These are phyloP conservation scores for Fusarium sambucinum DNA, from an alignment of 2,329 filamentous ascomycete species.

Conservation along the genomic window DNA sequence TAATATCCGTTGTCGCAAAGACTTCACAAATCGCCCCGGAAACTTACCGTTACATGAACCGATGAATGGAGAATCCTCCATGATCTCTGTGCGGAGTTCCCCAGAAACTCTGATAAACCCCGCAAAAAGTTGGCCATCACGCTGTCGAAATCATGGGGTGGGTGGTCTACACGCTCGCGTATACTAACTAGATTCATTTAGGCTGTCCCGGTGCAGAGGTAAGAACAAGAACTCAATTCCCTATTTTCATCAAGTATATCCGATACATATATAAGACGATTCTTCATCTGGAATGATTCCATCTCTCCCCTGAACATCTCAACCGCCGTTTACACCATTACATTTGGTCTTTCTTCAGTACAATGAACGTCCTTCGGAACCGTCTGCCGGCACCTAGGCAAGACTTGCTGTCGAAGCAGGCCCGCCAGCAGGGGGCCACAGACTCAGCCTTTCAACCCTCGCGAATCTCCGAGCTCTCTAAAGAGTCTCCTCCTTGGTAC, in stretches of 20 bases:
- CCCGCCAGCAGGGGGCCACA: slow-evolving; percentile 32
- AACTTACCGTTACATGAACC: background rate
- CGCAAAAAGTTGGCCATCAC: slow-evolving; percentile 2
- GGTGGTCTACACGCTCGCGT: background rate
- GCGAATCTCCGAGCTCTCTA: slow-evolving; percentile 47
- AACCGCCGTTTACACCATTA: background rate
- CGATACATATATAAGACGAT: slow-evolving; percentile 8
- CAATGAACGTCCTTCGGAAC: slow-evolving; percentile 15
- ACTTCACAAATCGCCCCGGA: background rate
- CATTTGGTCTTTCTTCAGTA: no score
- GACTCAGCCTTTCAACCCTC: slow-evolving; percentile 42
- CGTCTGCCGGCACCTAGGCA: slow-evolving; percentile 9
- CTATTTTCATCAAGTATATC: no score
- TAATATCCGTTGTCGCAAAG: background rate
- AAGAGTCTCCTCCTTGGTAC: slow-evolving; percentile 49
- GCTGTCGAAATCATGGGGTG: slow-evolving; percentile 16
- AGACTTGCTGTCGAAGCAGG: slow-evolving; percentile 20
- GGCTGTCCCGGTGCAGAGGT: background rate
- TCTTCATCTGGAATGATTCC: background rate
- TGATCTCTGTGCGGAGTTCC: slow-evolving; percentile 5
- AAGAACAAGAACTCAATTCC: background rate
- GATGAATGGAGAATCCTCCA: background rate
- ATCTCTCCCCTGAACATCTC: background rate
- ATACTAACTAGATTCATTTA: slow-evolving; percentile 4
- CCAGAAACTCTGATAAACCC: slow-evolving; percentile 1